These are phyloP conservation scores for Stachybotrys chartarum DNA, from an alignment of 2,329 filamentous ascomycete species.

Conservation along the genomic window DNA sequence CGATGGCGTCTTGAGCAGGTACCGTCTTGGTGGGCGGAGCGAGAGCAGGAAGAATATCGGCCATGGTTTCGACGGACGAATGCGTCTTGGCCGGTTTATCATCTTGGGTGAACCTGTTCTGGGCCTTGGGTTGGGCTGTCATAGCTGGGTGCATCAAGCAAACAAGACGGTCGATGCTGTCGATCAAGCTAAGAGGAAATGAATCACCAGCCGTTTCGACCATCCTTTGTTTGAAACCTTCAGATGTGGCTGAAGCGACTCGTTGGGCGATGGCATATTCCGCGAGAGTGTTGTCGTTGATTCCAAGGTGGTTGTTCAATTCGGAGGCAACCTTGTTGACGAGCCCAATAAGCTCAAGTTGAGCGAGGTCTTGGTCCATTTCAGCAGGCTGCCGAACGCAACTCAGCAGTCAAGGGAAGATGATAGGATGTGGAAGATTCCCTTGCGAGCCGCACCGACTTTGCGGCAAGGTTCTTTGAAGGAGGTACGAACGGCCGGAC, in stretches of 20 bases:
- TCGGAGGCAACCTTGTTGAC: conserved; percentile 93
- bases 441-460: too few relatives aligned
- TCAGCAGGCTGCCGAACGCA: too few relatives aligned
- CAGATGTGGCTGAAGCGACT: conserved; percentile 59
- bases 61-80: conserved; percentile 64
- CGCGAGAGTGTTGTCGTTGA: conserved; percentile 89
- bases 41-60: conserved; percentile 80
- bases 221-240: conserved; percentile 70
- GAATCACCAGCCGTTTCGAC: conserved; percentile 71
- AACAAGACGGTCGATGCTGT: conserved; percentile 86
- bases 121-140: conserved; percentile 73
- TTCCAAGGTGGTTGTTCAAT: conserved; percentile 85
- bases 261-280: conserved; percentile 95
- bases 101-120: conserved; percentile 28
- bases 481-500: too few relatives aligned
- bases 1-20: conserved; percentile 58
- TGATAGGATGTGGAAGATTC: too few relatives aligned
- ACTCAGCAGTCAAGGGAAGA: too few relatives aligned
- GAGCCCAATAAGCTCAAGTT: conserved; percentile 86
- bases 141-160: conserved; percentile 87
- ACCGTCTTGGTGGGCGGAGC: conserved; percentile 68
- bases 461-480: too few relatives aligned
- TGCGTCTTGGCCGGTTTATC: too few relatives aligned
- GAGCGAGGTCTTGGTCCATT: conserved; percentile 90
- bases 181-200: conserved; percentile 78